Base-by-base conservation (phyloP, 2,329 filamentous ascomycete species). In the Bipolaris oryzae region DNA sequence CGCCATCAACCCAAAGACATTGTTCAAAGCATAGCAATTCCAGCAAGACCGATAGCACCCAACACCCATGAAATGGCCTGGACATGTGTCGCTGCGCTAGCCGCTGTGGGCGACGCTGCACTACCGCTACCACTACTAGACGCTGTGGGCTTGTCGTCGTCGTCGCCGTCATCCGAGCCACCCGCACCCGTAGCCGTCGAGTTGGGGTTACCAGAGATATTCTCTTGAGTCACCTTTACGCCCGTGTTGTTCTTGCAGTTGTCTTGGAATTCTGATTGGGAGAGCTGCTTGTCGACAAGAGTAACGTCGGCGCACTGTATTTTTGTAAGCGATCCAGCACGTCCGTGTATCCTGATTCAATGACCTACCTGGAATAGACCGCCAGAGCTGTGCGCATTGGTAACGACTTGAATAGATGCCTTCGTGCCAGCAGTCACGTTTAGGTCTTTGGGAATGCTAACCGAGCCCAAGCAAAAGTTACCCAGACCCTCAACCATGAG, bases 281-380 rank as follows among this genome's bases (percentile, higher is more conserved):
- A 72, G 16, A 81, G 78, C 4, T 84, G 80, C 10, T 78, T 77
- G 49, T 78, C 77, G 31, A 81, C 83, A 77, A 93, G 88, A 23
- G 84, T 87, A 63, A 92, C 85, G 67, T 93, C 89, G 69, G 89
- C 87, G 74, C 90, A 93, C 86, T 89, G 58, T 51, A 7, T 23
- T 35, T 7, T 16, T 4, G 10, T 60, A 34, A 57, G 45, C 28
- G 4, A 48, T 6, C 45, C 3, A 7, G 18, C 37, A 16, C 16
- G 7, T 39, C 25, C 15, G 28, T 43, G 38, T 7, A 16, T 21
- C 13, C 15, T 4, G 25, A 15, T 5, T 25, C 10, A 31, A 16
- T 39, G n/a, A 67, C 78, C 57, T 70, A 82, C 81, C 68, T 82
- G 89, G 76, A 91, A 92, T 31, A 92, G 77, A 15, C 88, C 86